phyloP scores from a whole-genome alignment of 2,329 filamentous ascomycete species.

The Arthrobotrys iridis region DNA sequence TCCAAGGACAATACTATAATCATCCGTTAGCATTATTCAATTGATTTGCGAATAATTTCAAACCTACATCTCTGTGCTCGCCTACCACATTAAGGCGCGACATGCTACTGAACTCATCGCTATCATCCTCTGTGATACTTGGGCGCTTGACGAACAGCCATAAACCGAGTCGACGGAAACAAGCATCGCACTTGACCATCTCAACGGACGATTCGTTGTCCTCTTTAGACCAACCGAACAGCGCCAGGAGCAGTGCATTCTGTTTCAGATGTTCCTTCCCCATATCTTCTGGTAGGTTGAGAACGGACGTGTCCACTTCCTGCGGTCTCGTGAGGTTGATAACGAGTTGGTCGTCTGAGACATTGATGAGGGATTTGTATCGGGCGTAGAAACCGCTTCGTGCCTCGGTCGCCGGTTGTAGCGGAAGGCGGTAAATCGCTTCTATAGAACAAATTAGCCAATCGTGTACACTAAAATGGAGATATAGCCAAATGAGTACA shows the following conservation, averaged over 20 bases:
- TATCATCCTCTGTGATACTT: conserved; percentile 67
- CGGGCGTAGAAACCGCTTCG: conserved; percentile 61
- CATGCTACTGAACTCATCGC: conserved; percentile 71
- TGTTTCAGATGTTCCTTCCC: conserved; percentile 65
- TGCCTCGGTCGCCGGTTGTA: conserved; percentile 61
- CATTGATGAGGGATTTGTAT: conserved; percentile 64
- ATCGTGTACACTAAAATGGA: background rate
- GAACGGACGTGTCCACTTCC: conserved; percentile 52
- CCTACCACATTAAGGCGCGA: conserved; percentile 73
- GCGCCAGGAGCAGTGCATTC: conserved; percentile 73
- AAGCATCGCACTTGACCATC: conserved; percentile 82
- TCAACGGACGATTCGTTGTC: conserved; percentile 64
- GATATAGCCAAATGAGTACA: conserved; percentile 1
- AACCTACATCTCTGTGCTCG: conserved; percentile 73
- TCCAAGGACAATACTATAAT: conserved; percentile 77
- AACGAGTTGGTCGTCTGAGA: conserved; percentile 65
- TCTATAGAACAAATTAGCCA: conserved; percentile 60
- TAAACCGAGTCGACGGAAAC: conserved; percentile 85
- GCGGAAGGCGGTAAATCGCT: conserved; percentile 71
- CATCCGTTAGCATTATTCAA: conserved; percentile 15
- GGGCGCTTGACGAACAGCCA: conserved; percentile 91
- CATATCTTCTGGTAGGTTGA: conserved; percentile 54
- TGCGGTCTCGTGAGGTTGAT: conserved; percentile 59
- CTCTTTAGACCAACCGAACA: conserved; percentile 78
- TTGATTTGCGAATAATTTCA: background rate